Conservation (phyloP, 73 alveolate species). For the Blepharisma japonicum region DNA sequence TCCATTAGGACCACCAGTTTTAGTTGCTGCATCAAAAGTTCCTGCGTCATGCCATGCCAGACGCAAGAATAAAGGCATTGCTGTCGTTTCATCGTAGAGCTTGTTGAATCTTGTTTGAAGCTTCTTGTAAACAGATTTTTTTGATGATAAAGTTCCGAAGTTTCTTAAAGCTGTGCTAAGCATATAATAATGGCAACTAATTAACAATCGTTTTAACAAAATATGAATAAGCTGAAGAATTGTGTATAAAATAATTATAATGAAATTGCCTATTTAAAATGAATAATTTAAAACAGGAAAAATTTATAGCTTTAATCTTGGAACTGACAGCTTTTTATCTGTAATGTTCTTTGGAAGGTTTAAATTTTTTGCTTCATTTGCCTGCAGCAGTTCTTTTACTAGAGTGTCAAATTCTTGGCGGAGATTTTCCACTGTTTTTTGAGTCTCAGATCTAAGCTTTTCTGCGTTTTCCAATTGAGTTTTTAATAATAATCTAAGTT, state of each 20-base stretch:
- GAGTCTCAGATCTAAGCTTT: conserved; percentile 57
- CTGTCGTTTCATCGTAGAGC: conserved; percentile 33
- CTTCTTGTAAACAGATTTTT: conserved; percentile 19
- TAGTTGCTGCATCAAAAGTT: conserved; percentile 33
- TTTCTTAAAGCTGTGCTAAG: background rate
- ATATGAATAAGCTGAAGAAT: no score
- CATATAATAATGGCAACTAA: no score
- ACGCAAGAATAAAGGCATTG: conserved; percentile 11
- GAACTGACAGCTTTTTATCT: conserved; percentile 32
- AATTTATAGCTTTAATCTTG: conserved; percentile 33
- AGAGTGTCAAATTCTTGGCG: conserved; percentile 59
- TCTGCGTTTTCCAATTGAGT: conserved; percentile 57
- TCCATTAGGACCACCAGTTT: conserved; percentile 46
- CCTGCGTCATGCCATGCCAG: conserved; percentile 33
- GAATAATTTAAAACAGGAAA: background rate
- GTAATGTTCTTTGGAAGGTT: conserved; percentile 27
- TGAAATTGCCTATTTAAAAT: no score
- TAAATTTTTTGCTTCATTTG: conserved; percentile 21
- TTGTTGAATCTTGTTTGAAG: conserved; percentile 31
- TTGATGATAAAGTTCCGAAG: conserved; percentile 9
- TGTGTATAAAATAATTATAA: no score
- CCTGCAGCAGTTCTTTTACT: conserved; percentile 51
- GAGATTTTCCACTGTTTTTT: conserved; percentile 56
- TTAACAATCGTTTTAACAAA: no score
- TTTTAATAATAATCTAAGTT: conserved; percentile 52